Base-by-base conservation (phyloP, 176 grass and related monocot genomes). In the Avena sativa region DNA sequence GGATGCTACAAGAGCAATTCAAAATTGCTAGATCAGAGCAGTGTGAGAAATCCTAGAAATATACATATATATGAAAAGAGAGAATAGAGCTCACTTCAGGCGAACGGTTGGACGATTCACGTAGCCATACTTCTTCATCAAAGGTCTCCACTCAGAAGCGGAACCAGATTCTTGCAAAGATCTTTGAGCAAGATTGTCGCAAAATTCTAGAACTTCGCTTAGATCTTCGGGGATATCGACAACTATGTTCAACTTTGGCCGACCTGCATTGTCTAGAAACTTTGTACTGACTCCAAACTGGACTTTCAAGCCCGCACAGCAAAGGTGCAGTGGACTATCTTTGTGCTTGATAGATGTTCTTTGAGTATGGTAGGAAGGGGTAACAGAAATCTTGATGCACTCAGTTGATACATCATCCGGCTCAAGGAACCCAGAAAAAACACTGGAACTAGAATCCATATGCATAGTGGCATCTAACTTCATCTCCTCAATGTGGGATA, bases 61-160 rank as follows among this genome's bases (percentile, higher is more conserved):
- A 3, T 32, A 32, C 2, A 28, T 34, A 15, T 32, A 34, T 66
- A 49, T 70, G 62, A 34, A 86, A 88, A 23, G 25, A 13, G 49
- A 34, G 69, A 62, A 71, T 1, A 71, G 28, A 75, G 78, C 97
- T 82, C 86, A 99, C 97, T 94, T 91, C n/a, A 99, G 76, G 36
- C 97, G 92, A 23, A 96, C 61, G 6, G 76, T 95, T 20, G 85
- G 90, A 21, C 44, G 73, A 89, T 90, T 90, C n/a, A 91, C 77
- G 23, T 90, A 90, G 50, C 89, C 92, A 66, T 89, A 87, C 76
- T 94, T 96, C 83, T 86, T 96, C 26, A 94, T 43, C 87, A 94
- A 0, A 48, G 92, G 30, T 88, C 92, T 96, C 97, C 97, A 99
- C 47, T 96, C 89, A 83, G 92, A 99, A 69, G 82, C 93, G 85